Evolutionary conservation across 805 yeast genomes (phyloP).

Genomic region (Ogataea parapolymorpha): DNA sequence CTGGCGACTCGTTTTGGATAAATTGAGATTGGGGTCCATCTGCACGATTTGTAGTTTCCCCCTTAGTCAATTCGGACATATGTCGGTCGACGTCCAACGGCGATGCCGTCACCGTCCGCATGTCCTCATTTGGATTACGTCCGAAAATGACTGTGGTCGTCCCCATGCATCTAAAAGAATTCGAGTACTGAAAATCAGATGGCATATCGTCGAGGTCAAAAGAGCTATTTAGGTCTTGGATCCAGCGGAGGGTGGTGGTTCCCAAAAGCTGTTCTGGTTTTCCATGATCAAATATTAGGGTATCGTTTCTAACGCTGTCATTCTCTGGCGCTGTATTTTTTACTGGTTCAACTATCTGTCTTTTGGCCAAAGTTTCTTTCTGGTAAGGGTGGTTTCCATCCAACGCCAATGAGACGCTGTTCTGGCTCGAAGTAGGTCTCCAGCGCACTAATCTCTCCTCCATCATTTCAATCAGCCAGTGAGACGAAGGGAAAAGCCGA

Average conservation of each 20-base stretch:
- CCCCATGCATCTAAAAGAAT: conserved; percentile 15
- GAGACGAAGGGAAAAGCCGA: conserved; percentile 28
- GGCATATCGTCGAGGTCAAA: conserved; percentile 15
- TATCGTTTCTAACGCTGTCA: conserved; percentile 2
- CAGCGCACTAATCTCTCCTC: conserved; percentile 37
- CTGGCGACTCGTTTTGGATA: conserved; percentile 3
- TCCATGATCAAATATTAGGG: not conserved
- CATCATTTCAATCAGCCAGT: conserved; percentile 30
- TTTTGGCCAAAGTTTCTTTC: conserved; percentile 1
- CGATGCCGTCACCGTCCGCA: conserved; percentile 10
- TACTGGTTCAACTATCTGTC: not conserved
- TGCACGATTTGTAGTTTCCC: not conserved
- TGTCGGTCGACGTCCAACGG: conserved; percentile 19
- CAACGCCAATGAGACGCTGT: conserved; percentile 28
- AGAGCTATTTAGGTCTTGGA: conserved; percentile 18
- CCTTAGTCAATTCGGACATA: conserved; percentile 11
- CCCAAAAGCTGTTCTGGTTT: conserved; percentile 13
- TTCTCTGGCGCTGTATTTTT: conserved; percentile 2
- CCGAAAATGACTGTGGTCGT: conserved; percentile 6
- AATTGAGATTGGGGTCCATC: not conserved
- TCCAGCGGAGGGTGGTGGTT: conserved; percentile 13
- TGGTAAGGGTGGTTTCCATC: conserved; percentile 35
- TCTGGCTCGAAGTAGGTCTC: conserved; percentile 31
- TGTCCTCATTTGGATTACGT: not conserved
- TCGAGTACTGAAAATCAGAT: conserved; percentile 15